These are phyloP conservation scores for Trichoderma aggressivum DNA, from an alignment of 2,329 filamentous ascomycete species.

Conservation along the genomic window DNA sequence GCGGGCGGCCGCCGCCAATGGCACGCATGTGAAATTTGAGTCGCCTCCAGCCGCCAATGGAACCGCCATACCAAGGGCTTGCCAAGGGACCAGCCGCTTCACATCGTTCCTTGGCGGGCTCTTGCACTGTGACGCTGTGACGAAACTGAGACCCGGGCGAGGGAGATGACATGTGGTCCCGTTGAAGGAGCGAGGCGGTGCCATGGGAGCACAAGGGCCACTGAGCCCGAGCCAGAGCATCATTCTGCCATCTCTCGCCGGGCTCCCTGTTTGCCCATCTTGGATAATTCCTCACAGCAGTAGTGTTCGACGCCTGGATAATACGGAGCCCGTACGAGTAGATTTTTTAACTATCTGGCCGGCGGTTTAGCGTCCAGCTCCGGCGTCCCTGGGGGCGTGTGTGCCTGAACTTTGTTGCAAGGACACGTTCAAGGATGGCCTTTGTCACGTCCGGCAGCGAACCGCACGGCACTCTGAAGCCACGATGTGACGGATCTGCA, in stretches of 20 bases:
- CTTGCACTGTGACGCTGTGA: conserved; percentile 1
- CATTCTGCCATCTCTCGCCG: background rate
- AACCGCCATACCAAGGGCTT: conserved; percentile 7
- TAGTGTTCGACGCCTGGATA: background rate
- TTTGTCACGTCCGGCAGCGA: background rate
- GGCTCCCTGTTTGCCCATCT: background rate
- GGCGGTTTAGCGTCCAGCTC: background rate
- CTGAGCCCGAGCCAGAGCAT: background rate
- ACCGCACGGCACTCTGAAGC: background rate
- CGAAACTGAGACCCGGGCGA: background rate
- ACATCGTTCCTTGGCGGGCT: background rate
- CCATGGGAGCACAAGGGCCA: background rate
- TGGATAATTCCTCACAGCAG: background rate
- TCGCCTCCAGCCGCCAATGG: conserved; percentile 7
- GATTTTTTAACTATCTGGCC: background rate
- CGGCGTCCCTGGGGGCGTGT: background rate
- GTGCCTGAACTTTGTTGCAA: background rate
- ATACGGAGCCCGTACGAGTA: background rate
- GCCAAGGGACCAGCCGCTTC: conserved; percentile 1
- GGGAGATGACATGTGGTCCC: background rate
- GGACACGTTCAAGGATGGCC: background rate
- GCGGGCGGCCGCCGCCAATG: conserved; percentile 7
- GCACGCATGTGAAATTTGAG: conserved; percentile 9
- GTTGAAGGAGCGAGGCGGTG: conserved; percentile 14
- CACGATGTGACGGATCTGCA: background rate